Evolutionary conservation across 768 basidiomycete genomes (phyloP).

Genomic region (Nevesoporus exiguus): DNA sequence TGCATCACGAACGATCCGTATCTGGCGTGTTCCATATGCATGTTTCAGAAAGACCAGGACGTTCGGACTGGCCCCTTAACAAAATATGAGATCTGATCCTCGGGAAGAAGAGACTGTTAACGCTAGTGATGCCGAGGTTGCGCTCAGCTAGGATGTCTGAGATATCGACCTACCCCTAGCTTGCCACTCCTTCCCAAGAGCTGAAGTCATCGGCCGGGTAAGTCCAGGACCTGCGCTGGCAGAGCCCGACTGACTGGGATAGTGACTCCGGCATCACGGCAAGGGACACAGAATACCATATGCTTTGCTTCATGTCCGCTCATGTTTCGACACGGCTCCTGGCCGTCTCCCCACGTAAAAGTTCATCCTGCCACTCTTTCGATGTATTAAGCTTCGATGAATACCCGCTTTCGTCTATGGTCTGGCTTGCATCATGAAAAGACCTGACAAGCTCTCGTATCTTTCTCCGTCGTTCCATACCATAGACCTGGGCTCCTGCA

Average conservation of each 20-base stretch:
- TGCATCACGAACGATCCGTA: background rate
- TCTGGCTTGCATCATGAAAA: slow-evolving; percentile 19
- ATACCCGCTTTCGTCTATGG: too few species aligned
- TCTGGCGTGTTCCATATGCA: background rate
- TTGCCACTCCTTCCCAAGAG: background rate
- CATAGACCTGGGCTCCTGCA: slow-evolving; percentile 51
- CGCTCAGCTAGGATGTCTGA: background rate
- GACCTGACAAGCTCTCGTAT: slow-evolving; percentile 47
- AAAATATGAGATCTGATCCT: background rate
- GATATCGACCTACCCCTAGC: background rate
- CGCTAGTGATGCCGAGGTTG: background rate
- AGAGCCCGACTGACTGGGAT: background rate
- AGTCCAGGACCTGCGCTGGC: background rate
- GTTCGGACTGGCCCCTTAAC: background rate
- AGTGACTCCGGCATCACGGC: background rate
- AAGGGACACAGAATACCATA: background rate
- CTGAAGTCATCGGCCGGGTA: background rate
- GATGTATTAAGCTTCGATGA: background rate
- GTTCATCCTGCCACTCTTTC: background rate
- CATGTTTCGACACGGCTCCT: background rate
- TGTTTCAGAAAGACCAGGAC: background rate
- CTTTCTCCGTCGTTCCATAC: slow-evolving; percentile 49
- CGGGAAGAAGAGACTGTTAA: background rate
- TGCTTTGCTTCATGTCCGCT: background rate
- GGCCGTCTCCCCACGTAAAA: background rate